Evolutionary conservation across 2,329 filamentous ascomycete genomes (phyloP), one percentile per base, ranked within the genome.

Genomic region (Pseudogymnoascus sp.): DNA sequence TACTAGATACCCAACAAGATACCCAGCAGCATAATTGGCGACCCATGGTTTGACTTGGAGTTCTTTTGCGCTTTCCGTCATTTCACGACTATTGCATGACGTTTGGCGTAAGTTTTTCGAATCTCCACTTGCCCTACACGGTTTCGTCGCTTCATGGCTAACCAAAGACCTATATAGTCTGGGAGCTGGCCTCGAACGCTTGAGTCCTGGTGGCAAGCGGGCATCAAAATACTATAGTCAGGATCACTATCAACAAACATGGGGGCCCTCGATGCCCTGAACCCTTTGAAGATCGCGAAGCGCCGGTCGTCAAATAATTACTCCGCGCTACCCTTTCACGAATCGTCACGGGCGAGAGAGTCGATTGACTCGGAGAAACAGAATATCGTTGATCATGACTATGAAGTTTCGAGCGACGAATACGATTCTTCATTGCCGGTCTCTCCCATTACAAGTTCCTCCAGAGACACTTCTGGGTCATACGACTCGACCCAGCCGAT

Each of bases 371-470:
- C 68, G 31, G 72, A 74, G 59, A 74, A 73, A 67, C 64, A 72
- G 64, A 38, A 40, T n/a, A 44, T 29, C 10, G 13, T 33, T 21
- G 61, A 42, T 50, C 61, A 50, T 23, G 65, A 67, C 63, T 83
- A 67, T 63, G 79, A 82, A 65, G 78, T 82, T 64, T 77, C 80
- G 19, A 77, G 79, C 62, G 74, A 75, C 62, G 77, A 79, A 38
- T 72, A 78, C 67, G 71, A 78, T 66, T 71, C 77, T 62, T 74
- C 79, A 23, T 72, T 70, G 9, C 67, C 69, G 35, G 44, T 65
- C 21, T 70, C 70, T 19, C 72, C 72, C 1, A 63, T 66, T 21
- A 63, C 37, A 31, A 53, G 65, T 7, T 73, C 71, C 1, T 72
- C 71, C 2, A 64, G 71, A 60, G 70, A 71, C 26, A 72, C 69